These are phyloP conservation scores for Gomphus bonarii DNA, from an alignment of 1,284 basidiomycete species.

Conservation along the genomic window DNA sequence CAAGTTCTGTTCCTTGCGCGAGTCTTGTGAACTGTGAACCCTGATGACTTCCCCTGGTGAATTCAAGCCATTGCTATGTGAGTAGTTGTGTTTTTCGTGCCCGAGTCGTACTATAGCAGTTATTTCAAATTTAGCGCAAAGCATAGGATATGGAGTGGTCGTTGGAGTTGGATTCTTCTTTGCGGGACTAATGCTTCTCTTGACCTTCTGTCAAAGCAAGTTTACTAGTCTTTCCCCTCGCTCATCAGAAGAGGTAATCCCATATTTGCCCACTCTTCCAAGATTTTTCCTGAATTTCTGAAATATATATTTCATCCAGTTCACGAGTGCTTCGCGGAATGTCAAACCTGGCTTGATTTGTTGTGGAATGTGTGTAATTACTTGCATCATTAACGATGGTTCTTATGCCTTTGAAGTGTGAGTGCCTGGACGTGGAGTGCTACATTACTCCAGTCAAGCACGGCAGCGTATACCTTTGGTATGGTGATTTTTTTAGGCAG, in stretches of 20 bases:
- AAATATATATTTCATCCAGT: not conserved
- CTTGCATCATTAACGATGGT: not conserved
- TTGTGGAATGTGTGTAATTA: slow-evolving; percentile 38
- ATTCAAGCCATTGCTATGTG: not conserved
- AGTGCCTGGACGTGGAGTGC: slow-evolving; percentile 52
- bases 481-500: slow-evolving; percentile 8
- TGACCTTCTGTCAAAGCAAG: slow-evolving; percentile 36
- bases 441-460: slow-evolving; percentile 47
- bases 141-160: slow-evolving; percentile 41
- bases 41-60: not conserved
- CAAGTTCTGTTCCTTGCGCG: too few relatives aligned
- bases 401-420: slow-evolving; percentile 32
- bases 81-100: not conserved
- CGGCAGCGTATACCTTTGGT: slow-evolving; percentile 44
- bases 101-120: not conserved
- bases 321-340: slow-evolving; percentile 34
- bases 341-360: slow-evolving; percentile 55
- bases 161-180: slow-evolving; percentile 43
- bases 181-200: slow-evolving; percentile 33
- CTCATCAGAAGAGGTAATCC: slow-evolving; percentile 43
- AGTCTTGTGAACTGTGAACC: not conserved
- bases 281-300: not conserved
- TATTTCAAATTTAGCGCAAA: slow-evolving; percentile 24
- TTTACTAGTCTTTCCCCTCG: slow-evolving; percentile 36
- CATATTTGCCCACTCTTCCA: not conserved